Conservation (phyloP, 1,284 basidiomycete species). For the Cystobasidium pallidum region DNA sequence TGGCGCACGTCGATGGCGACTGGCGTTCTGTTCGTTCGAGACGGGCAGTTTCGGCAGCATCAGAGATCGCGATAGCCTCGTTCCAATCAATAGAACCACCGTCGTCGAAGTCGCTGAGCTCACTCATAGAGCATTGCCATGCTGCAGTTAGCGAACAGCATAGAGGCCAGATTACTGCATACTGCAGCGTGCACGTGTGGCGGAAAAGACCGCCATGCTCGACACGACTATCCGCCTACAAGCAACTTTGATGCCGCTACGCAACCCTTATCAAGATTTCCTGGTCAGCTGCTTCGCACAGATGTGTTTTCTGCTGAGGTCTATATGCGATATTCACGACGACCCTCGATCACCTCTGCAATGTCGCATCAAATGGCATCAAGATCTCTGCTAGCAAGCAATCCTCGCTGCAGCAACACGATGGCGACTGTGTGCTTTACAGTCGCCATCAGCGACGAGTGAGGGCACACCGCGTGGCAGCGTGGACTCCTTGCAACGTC, state of each 20-base stretch:
- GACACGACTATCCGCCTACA: too few relatives aligned
- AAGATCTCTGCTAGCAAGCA: not conserved
- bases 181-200: too few relatives aligned
- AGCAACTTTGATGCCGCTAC: too few relatives aligned
- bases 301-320: not conserved
- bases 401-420: not conserved
- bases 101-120: constrained; percentile 32
- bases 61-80: constrained; percentile 28
- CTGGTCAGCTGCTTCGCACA: too few relatives aligned
- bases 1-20: constrained; percentile 24
- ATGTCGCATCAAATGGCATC: not conserved
- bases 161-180: not conserved
- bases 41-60: constrained; percentile 28
- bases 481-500: not conserved
- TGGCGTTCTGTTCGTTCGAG: not conserved
- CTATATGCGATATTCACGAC: not conserved
- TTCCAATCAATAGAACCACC: constrained; percentile 38
- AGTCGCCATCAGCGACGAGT: constrained; percentile 8
- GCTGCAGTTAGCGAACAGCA: not conserved
- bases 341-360: not conserved
- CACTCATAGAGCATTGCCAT: constrained; percentile 18
- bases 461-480: not conserved
- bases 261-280: too few relatives aligned
- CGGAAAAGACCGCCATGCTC: too few relatives aligned
- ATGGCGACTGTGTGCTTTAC: constrained; percentile 23